Evolutionary conservation across 257 asterid genomes (phyloP).

Genomic region (Solanum medicagineum): DNA sequence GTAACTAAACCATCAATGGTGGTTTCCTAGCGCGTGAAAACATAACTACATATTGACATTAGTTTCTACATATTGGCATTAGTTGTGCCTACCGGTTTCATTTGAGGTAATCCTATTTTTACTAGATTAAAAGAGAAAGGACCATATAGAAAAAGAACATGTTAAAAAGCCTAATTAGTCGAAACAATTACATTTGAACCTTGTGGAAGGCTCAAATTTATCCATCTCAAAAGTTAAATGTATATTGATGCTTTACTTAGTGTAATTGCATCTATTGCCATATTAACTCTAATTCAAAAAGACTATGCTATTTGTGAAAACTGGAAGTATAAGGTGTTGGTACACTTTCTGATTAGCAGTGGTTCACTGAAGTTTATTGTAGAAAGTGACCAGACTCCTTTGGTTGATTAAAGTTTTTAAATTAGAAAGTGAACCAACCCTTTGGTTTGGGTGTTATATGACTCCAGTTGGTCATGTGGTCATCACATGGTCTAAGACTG

Average conservation of each 20-base stretch:
- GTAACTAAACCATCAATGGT: not conserved
- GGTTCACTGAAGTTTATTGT: not conserved
- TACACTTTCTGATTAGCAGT: not conserved
- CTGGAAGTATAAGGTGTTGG: not conserved
- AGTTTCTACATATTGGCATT: not conserved
- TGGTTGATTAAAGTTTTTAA: not conserved
- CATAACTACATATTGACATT: not conserved
- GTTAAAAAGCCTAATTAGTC: not conserved
- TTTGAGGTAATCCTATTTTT: not conserved
- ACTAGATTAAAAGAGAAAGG: no score
- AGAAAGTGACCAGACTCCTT: not conserved
- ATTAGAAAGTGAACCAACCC: not conserved
- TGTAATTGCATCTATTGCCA: not conserved
- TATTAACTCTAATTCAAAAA: not conserved
- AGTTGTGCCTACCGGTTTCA: not conserved
- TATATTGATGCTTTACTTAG: not conserved
- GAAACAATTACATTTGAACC: not conserved
- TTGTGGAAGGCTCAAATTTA: not conserved
- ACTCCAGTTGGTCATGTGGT: not conserved
- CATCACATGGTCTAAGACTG: not conserved
- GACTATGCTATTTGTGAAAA: not conserved
- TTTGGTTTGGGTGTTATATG: not conserved
- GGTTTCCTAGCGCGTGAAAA: not conserved
- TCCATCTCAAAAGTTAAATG: not conserved
- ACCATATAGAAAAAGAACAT: conserved; percentile 14